Evolutionary conservation across 352 stramenopile genomes (phyloP).

Genomic region (Phytophthora kernoviae): DNA sequence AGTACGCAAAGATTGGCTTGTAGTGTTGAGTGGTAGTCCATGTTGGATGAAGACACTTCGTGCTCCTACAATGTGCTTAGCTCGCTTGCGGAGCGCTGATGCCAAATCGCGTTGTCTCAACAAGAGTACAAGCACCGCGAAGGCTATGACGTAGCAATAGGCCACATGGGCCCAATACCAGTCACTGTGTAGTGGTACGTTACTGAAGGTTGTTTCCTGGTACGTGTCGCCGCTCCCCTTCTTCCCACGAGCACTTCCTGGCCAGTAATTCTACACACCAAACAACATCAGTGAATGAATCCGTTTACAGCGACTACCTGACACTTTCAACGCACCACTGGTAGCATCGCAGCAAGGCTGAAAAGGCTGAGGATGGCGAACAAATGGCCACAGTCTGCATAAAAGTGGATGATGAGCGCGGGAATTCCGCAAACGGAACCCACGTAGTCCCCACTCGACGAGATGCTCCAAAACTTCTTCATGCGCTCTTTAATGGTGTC

Average conservation of each 20-base stretch:
- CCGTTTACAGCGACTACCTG: neutral
- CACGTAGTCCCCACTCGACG: conserved; percentile 58
- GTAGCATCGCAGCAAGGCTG: conserved; percentile 69
- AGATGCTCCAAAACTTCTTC: conserved; percentile 49
- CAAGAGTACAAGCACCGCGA: conserved; percentile 55
- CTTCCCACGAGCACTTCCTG: conserved; percentile 45
- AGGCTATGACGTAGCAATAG: conserved; percentile 77
- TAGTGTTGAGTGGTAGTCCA: conserved; percentile 60
- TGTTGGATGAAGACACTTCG: conserved; percentile 75
- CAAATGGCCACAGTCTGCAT: conserved; percentile 65
- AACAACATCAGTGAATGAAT: conserved; percentile 3
- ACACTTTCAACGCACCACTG: conserved; percentile 53
- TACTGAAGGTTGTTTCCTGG: conserved; percentile 82
- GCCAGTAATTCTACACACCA: conserved; percentile 65
- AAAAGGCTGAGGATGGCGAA: conserved; percentile 71
- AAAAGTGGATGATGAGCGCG: conserved; percentile 68
- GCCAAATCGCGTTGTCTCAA: conserved; percentile 53
- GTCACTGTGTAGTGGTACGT: conserved; percentile 75
- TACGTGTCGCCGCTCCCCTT: conserved; percentile 51
- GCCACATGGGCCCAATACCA: conserved; percentile 83
- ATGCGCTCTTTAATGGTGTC: conserved; percentile 45
- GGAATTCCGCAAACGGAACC: conserved; percentile 71
- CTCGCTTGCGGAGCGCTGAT: conserved; percentile 51
- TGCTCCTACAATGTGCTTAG: conserved; percentile 70
- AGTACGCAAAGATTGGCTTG: conserved; percentile 43